These are phyloP conservation scores for Eimeria brunetti DNA, from an alignment of 169 alveolate species.

Conservation along the genomic window DNA sequence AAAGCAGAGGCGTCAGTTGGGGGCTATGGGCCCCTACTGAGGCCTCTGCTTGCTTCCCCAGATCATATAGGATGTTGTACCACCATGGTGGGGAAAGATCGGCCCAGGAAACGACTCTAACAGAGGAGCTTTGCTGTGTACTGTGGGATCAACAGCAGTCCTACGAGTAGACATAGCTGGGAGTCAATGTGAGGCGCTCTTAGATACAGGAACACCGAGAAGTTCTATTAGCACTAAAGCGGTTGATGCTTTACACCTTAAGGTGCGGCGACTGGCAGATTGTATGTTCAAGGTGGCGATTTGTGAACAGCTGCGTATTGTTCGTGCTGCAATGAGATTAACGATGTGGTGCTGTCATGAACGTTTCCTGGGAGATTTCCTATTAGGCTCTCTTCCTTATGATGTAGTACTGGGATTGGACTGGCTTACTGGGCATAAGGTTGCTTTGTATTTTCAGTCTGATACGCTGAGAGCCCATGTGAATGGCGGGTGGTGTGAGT, in stretches of 20 bases:
- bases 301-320: not conserved
- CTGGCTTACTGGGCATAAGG: not conserved
- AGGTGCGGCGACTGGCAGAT: not conserved
- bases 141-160: not conserved
- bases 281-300: not conserved
- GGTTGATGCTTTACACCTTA: not conserved
- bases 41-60: too few relatives aligned
- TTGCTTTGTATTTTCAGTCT: not conserved
- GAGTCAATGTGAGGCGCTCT: not conserved
- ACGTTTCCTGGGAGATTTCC: not conserved
- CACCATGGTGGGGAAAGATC: not conserved
- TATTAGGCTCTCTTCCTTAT: not conserved
- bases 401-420: not conserved
- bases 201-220: not conserved
- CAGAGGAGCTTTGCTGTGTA: not conserved
- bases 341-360: not conserved
- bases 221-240: not conserved
- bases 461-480: not conserved
- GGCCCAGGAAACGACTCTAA: not conserved
- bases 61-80: not conserved
- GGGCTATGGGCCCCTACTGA: not conserved
- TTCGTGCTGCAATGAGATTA: not conserved
- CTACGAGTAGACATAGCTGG: not conserved
- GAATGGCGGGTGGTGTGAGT: not conserved
- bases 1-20: not conserved